Base-by-base conservation (phyloP, 2,329 filamentous ascomycete genomes). In the Shiraia bambusicola region DNA sequence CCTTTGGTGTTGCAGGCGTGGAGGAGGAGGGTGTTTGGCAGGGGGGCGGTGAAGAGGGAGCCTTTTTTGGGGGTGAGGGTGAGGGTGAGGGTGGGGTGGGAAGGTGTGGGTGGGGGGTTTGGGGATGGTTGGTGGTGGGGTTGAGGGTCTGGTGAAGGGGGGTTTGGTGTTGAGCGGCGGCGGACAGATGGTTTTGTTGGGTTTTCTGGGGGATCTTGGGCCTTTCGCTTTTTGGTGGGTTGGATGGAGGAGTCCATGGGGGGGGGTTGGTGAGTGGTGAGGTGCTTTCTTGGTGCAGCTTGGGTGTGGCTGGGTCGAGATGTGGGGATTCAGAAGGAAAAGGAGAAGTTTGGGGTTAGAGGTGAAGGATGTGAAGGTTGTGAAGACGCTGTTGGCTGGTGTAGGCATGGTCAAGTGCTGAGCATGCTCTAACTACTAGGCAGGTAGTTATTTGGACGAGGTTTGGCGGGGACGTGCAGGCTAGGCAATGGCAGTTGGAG, bases 1-100 rank as follows among this genome's bases (percentile, higher is more conserved):
- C 80, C 81, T 46, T 73, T 63, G 36, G 74, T 75, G 59, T 83
- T 84, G 65, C 80, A 83, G 10, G 80, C 78, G 59, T 84, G 80
- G 42, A 82, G 73, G 12, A 83, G 63, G 12, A 79, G 69, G 15
- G 73, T 68, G 37, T 70, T 63, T 25, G 71, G 57, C 0, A 79
- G 78, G 1, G 76, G 76, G 8, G 29, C 15, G 27, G 69, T 57
- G 56, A 83, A 81, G 28, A 84, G 70, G 54, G 79, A 67, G 37
- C 77, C 77, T 4, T 42, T 46, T 45, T 61, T 52, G 40, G 58
- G 40, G 14, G 48, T 12, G 2, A 58, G 39, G 0, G 28, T 40
- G 3, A 22, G 27, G 4, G 34, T 15, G 11, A 30, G 11, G 7
- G 14, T 6, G 3, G 13, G 28, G 28, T 22, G 32, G 13, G 34